Evolutionary conservation across 257 asterid genomes (phyloP).

Genomic region (Ophiorrhiza pumila): DNA sequence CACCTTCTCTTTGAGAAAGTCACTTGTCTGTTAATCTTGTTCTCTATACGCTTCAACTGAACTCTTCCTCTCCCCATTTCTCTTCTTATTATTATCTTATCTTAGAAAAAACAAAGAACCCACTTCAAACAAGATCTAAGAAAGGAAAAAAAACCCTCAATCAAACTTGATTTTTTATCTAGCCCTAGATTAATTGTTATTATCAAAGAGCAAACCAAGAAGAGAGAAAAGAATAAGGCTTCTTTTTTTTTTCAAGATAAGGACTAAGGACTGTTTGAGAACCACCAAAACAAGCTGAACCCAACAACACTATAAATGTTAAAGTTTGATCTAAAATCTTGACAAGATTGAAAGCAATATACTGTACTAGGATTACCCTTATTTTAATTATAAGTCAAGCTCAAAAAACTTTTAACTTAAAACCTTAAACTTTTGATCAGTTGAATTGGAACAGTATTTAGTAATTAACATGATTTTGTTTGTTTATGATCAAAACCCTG

Average conservation of each 20-base stretch:
- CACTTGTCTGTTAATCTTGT: constrained; percentile 81
- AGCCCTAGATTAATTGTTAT: constrained; percentile 20
- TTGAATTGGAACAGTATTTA: too few relatives aligned
- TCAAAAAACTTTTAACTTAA: too few relatives aligned
- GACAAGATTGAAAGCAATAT: too few relatives aligned
- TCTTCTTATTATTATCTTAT: constrained; percentile 7
- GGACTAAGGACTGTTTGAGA: too few relatives aligned
- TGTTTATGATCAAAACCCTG: too few relatives aligned
- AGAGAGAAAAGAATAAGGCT: neutral
- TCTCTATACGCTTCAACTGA: constrained; percentile 67
- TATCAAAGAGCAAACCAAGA: constrained; percentile 9
- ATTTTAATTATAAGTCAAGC: too few relatives aligned
- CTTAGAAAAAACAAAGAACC: constrained; percentile 3
- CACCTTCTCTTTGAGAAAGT: constrained; percentile 79
- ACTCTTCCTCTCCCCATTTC: constrained; percentile 84
- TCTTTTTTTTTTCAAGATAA: neutral
- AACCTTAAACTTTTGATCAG: too few relatives aligned
- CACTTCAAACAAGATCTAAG: constrained; percentile 31
- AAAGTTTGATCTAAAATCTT: too few relatives aligned
- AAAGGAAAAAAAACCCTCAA: constrained; percentile 47
- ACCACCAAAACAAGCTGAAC: too few relatives aligned
- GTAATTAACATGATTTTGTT: too few relatives aligned
- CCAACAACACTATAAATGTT: too few relatives aligned
- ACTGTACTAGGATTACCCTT: too few relatives aligned
- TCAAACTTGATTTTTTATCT: constrained; percentile 15